Evolutionary conservation across 2,329 filamentous ascomycete species (phyloP).

Genomic region (Sphaerulina musiva): DNA sequence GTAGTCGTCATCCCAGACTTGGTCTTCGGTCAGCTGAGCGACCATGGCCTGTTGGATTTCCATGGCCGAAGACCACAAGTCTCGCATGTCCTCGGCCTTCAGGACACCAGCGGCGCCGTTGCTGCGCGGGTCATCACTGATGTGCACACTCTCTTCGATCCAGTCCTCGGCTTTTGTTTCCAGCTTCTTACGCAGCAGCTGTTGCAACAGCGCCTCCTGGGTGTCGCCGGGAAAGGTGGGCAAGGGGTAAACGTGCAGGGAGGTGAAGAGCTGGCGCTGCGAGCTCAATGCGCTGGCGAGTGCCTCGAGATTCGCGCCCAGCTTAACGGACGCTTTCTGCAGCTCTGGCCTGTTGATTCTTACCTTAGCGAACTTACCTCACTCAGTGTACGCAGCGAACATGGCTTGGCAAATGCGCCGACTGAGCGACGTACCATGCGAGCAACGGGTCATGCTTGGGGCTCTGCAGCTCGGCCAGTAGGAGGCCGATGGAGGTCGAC

Average conservation of each 20-base stretch:
- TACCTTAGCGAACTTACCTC: slow-evolving; percentile 21
- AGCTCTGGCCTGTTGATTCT: slow-evolving; percentile 27
- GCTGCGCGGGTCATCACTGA: slow-evolving; percentile 48
- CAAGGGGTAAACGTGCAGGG: slow-evolving; percentile 67
- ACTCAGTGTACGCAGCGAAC: no score
- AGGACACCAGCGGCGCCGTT: slow-evolving; percentile 23
- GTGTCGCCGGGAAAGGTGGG: slow-evolving; percentile 63
- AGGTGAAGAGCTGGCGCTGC: slow-evolving; percentile 60
- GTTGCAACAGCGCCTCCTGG: slow-evolving; percentile 55
- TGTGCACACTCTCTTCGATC: slow-evolving; percentile 48
- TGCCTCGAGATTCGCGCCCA: slow-evolving; percentile 56
- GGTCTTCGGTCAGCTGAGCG: slow-evolving; percentile 15
- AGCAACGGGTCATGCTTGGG: slow-evolving; percentile 28
- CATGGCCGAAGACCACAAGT: slow-evolving; percentile 55
- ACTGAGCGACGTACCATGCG: slow-evolving; percentile 29
- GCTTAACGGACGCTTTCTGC: slow-evolving; percentile 25
- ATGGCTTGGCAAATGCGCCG: no score
- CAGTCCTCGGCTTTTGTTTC: slow-evolving; percentile 71
- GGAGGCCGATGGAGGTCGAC: slow-evolving; percentile 23
- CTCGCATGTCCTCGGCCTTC: slow-evolving; percentile 47
- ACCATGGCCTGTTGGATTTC: slow-evolving; percentile 38
- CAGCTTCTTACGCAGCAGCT: slow-evolving; percentile 74
- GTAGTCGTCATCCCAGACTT: slow-evolving; percentile 58
- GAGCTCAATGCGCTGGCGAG: slow-evolving; percentile 60
- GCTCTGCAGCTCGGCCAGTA: slow-evolving; percentile 25